Evolutionary conservation across 169 alveolate species (phyloP).

Genomic region (Eimeria sp.): DNA sequence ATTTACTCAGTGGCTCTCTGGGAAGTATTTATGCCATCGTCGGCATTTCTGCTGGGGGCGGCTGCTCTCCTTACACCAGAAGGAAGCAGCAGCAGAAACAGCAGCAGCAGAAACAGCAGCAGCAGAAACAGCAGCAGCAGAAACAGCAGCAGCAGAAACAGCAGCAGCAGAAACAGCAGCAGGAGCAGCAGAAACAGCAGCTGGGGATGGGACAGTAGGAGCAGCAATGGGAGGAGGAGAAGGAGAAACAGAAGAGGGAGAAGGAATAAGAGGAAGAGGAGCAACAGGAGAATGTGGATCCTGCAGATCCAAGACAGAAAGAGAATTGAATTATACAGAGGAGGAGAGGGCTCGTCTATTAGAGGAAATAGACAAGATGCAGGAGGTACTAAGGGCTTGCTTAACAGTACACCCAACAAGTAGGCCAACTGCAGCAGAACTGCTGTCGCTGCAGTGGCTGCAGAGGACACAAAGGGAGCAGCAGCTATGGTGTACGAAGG

Average conservation of each 20-base stretch:
- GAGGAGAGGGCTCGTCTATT: neutral
- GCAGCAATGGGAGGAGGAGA: neutral
- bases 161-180: too few species aligned
- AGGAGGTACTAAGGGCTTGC: slow-evolving; percentile 9
- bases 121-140: neutral
- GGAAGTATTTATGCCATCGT: neutral
- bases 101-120: neutral
- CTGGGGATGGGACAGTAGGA: too few species aligned
- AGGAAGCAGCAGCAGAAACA: neutral
- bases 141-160: too few species aligned
- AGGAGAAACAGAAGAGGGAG: neutral
- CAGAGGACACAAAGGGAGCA: slow-evolving; percentile 7
- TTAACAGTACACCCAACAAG: slow-evolving; percentile 30
- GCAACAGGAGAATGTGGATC: neutral
- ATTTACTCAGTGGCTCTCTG: slow-evolving; percentile 1
- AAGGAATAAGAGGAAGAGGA: neutral
- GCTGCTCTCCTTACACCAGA: neutral
- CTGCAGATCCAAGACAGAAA: too few species aligned
- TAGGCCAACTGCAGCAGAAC: slow-evolving; percentile 31
- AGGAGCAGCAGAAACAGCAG: too few species aligned
- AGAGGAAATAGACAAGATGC: neutral
- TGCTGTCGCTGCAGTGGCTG: slow-evolving; percentile 43
- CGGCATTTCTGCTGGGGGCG: neutral
- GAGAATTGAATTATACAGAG: neutral
- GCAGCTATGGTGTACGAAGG: slow-evolving; percentile 9